Evolutionary conservation across 306 rosid species (phyloP), one percentile per base, ranked within the genome.

Genomic region (Cucumis sativus): DNA sequence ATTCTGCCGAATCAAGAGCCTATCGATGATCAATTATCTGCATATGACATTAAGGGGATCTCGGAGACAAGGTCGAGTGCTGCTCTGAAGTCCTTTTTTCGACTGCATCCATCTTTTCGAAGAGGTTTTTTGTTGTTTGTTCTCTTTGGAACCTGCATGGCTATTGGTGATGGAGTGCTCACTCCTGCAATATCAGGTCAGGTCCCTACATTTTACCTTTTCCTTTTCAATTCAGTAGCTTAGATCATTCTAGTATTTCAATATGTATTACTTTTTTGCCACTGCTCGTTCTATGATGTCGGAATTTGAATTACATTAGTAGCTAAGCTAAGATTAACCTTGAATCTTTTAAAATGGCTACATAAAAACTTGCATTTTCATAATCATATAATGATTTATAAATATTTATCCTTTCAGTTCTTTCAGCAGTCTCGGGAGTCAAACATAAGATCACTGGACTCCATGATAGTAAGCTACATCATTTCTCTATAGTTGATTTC

Each of bases 111-210:
- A 11, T 82, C 81, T 74, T 84, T 86, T 63, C 84, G 88, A 61
- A 83, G 75, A 77, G 92, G 84, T 39, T 75, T 92, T 40, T 28
- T 92, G 71, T 77, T 92, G 79, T 87, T 90, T 60, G 97, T 88
- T 84, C 88, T 92, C 39, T 81, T 90, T 3, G 97, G 96, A 41
- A 90, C 97, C 63, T 84, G 90, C 74, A 90, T 92, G 97, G 85
- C 86, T 23, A 87, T 92, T 74, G 91, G 90, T 40, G 93, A 92
- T 75, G 96, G 96, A 54, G 88, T 90, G 55, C 87, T 92, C 78
- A 92, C 97, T 75, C 97, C 96, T 68, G 88, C 97, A 82, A 90
- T 92, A 83, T 92, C 96, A 87, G 97, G 97, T 88, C 74, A 28
- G 37, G 17, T 59, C 17, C 76, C 82, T 82, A 33, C 54, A 76